A percentile compares a stretch with the other conserved stretches of the same genome.
Conservation (phyloP, 1,284 basidiomycete species). For the Trichosporon sp. region DNA sequence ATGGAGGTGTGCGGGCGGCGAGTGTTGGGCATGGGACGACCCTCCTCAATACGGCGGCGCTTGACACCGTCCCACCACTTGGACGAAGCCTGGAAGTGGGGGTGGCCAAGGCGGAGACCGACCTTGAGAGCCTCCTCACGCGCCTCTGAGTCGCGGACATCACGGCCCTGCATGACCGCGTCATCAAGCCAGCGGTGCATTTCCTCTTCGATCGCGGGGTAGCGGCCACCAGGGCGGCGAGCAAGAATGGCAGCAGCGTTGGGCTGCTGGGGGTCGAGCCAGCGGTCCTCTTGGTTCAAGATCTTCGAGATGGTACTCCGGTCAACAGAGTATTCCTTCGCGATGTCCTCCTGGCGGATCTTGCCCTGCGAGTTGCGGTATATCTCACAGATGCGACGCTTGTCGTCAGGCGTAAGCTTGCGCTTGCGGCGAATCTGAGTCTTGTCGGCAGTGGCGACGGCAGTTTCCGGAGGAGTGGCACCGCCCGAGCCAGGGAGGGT, state of each 20-base stretch:
- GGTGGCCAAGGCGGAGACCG: conserved; percentile 31
- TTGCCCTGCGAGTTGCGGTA: conserved; percentile 36
- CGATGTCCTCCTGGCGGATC: conserved; percentile 37
- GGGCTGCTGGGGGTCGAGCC: conserved; percentile 32
- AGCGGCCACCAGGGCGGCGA: conserved; percentile 33
- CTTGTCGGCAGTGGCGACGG: conserved; percentile 16
- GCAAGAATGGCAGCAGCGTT: conserved; percentile 26
- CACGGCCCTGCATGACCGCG: conserved; percentile 31
- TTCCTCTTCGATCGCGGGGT: conserved; percentile 36
- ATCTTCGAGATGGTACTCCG: conserved; percentile 37
- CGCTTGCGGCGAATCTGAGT: conserved; percentile 32
- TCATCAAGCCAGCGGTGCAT: conserved; percentile 37
- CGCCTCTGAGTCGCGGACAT: conserved; percentile 34
- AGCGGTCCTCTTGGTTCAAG: conserved; percentile 36
- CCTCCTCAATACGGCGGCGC: conserved; percentile 34
- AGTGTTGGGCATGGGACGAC: conserved; percentile 31
- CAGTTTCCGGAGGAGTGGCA: conserved; percentile 19
- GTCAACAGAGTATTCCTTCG: conserved; percentile 37
- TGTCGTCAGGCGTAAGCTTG: conserved; percentile 37
- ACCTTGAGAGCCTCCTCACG: conserved; percentile 35
- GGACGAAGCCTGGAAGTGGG: conserved; percentile 36
- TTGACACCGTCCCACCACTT: conserved; percentile 39
- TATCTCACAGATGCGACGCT: conserved; percentile 36
- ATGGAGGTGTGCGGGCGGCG: conserved; percentile 27
- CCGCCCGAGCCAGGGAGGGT: conserved; percentile 19